Base-by-base conservation (phyloP, 768 basidiomycete species). In the Naematelia encephala region DNA sequence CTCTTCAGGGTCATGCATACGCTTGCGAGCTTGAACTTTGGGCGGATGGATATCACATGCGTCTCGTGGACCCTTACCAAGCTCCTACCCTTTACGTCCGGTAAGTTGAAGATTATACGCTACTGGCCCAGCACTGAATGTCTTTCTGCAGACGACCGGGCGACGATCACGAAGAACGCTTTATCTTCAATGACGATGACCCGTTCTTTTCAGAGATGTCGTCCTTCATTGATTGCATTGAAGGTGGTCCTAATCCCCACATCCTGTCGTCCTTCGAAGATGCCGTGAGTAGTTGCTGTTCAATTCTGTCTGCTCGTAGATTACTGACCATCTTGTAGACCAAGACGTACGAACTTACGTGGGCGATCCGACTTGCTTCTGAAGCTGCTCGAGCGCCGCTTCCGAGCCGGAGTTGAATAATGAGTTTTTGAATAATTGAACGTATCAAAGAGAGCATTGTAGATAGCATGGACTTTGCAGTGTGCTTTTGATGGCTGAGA, bases 1-100 rank as follows among this genome's bases (percentile, higher is more conserved):
- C 89, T 22, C 85, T 99, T 42, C 94, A 99, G 74, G 94, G 92
- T 51, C 85, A 81, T 65, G 85, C 92, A 74, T 98, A 97, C 79
- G 90, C 90, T 70, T 96, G 91, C 74, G 92, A 94, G 80, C 81
- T 97, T 43, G 92, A 94, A 74, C 86, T 94, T 43, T 90, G 87
- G 78, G 90, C 90, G 44, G 94, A 98, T 75, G 94, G 94, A 5
- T 96, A 91, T 80, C 85, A 73, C 62, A 72, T 76, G 61, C 60
- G 75, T 51, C 71, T 80, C 13, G 78, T 80, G 21, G 90, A 98
- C 78, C 93, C 94, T 16, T 98, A 98, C 79, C 90, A 93, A 56
- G 85, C 87, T 67, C 94, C 94, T 4, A 82, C 88, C 4, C 85
- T 98, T 29, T 87, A 87, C 73, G 82, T 97, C 64, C 89, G 94